Percentiles rank a stretch among this genome's conserved stretches.
phyloP scores from a whole-genome alignment of 495 filamentous ascomycete species.

The Penicillium subrubescens region DNA sequence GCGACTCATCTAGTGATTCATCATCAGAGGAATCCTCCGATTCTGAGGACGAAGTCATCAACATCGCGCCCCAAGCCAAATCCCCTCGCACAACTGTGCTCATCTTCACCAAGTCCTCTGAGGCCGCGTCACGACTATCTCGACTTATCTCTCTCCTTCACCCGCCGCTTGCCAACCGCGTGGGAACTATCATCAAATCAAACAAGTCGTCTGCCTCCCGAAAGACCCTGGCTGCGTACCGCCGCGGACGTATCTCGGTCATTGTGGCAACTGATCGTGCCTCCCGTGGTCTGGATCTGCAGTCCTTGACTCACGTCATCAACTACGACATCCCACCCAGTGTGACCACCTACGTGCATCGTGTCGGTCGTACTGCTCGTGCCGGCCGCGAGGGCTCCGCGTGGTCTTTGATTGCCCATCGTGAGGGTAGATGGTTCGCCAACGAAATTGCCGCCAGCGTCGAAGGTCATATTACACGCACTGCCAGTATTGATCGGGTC shows the following conservation, averaged over 20 bases:
- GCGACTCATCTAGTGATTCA: slow-evolving; percentile 28
- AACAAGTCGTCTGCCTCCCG: slow-evolving; percentile 65
- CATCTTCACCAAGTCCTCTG: slow-evolving; percentile 88
- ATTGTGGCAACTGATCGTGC: slow-evolving; percentile 91
- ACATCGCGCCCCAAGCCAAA: slow-evolving; percentile 2
- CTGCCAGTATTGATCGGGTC: slow-evolving; percentile 45
- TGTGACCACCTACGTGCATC: slow-evolving; percentile 83
- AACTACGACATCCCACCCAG: slow-evolving; percentile 92
- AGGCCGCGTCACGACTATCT: slow-evolving; percentile 76
- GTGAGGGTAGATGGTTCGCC: slow-evolving; percentile 86
- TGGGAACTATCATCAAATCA: slow-evolving; percentile 75
- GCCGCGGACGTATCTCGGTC: slow-evolving; percentile 63
- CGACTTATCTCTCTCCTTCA: slow-evolving; percentile 72
- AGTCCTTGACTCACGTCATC: slow-evolving; percentile 76
- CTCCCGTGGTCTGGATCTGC: slow-evolving; percentile 87
- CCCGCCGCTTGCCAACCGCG: slow-evolving; percentile 55
- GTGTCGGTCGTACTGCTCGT: slow-evolving; percentile 87
- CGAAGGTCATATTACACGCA: slow-evolving; percentile 47
- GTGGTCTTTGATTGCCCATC: slow-evolving; percentile 77
- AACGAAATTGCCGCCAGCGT: slow-evolving; percentile 63
- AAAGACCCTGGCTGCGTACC: slow-evolving; percentile 64
- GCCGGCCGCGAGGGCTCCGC: slow-evolving; percentile 76
- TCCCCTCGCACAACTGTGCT: slow-evolving; percentile 50
- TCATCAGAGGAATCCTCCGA: slow-evolving; percentile 29
- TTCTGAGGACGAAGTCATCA: slow-evolving; percentile 11